Evolutionary conservation across 257 asterid species (phyloP).

Genomic region (Lantana camara): DNA sequence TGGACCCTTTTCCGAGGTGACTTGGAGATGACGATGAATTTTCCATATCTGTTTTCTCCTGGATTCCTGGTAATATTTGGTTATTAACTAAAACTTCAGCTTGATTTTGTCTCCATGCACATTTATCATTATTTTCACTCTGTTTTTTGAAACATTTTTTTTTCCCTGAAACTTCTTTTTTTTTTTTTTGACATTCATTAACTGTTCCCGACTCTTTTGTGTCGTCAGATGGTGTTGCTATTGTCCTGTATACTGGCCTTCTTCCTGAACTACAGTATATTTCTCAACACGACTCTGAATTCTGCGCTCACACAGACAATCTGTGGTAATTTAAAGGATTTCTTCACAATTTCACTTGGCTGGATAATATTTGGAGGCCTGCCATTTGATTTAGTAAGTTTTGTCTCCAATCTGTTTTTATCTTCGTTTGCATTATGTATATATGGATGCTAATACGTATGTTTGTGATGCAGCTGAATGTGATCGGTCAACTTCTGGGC

Average conservation of each 20-base stretch:
- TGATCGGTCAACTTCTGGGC: slow-evolving; percentile 84
- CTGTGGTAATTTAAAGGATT: slow-evolving; percentile 97
- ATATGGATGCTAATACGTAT: not conserved
- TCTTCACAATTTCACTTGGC: slow-evolving; percentile 88
- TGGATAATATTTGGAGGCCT: slow-evolving; percentile 94
- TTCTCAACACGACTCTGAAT: slow-evolving; percentile 92
- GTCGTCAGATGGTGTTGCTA: slow-evolving; percentile 69
- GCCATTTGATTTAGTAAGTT: slow-evolving; percentile 90
- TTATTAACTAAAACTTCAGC: not conserved
- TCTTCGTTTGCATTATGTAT: slow-evolving; percentile 7
- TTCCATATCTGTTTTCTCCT: slow-evolving; percentile 68
- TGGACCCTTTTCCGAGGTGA: slow-evolving; percentile 89
- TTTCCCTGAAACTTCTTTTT: not conserved
- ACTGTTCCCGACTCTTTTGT: slow-evolving; percentile 4
- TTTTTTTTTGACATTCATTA: slow-evolving; percentile 10
- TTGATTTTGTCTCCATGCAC: slow-evolving; percentile 11
- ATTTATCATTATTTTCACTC: not conserved
- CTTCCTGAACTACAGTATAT: slow-evolving; percentile 87
- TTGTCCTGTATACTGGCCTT: slow-evolving; percentile 89
- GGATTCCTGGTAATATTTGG: slow-evolving; percentile 77
- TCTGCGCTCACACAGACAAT: slow-evolving; percentile 98
- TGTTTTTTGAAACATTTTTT: not conserved
- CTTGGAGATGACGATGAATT: slow-evolving; percentile 71
- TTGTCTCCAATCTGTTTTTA: slow-evolving; percentile 2
- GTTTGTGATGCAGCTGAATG: slow-evolving; percentile 67